phyloP scores from a whole-genome alignment of 192 early-diverging fungal genomes.

The Coemansia erecta region DNA sequence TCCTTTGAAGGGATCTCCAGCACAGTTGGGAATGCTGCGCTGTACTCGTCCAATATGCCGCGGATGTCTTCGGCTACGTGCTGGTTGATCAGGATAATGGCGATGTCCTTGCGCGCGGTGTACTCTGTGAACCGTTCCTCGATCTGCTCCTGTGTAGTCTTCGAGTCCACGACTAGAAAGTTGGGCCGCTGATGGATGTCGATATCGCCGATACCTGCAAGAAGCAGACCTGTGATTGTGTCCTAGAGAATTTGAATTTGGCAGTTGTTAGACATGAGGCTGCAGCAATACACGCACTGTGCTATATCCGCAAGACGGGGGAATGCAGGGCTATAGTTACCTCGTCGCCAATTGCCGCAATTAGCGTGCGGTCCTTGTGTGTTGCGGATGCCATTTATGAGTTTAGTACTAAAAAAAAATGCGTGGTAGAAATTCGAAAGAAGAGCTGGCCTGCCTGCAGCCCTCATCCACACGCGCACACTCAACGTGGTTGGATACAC shows the following conservation, averaged over 20 bases:
- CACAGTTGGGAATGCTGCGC: slow-evolving; percentile 92
- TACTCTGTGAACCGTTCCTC: slow-evolving; percentile 86
- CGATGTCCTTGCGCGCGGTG: slow-evolving; percentile 92
- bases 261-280: background rate
- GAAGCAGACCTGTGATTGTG: slow-evolving; percentile 93
- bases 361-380: slow-evolving; percentile 44
- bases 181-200: slow-evolving; percentile 90
- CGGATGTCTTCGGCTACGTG: slow-evolving; percentile 94
- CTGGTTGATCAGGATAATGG: slow-evolving; percentile 97
- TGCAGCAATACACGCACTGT: background rate
- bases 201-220: slow-evolving; percentile 95
- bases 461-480: no score
- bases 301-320: background rate
- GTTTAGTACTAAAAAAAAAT: background rate
- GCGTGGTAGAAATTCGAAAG: background rate
- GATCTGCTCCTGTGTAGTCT: slow-evolving; percentile 69
- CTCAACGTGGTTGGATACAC: no score
- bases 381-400: slow-evolving; percentile 24
- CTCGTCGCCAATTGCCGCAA: slow-evolving; percentile 55
- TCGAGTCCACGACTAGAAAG: slow-evolving; percentile 94
- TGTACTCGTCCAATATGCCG: slow-evolving; percentile 83
- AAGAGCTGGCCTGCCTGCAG: no score
- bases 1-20: slow-evolving; percentile 99
- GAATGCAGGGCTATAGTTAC: slow-evolving; percentile 4
- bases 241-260: slow-evolving; percentile 53